Evolutionary conservation across 1,139 yeast species (phyloP).

Genomic region (Pneumocystis jirovecii): DNA sequence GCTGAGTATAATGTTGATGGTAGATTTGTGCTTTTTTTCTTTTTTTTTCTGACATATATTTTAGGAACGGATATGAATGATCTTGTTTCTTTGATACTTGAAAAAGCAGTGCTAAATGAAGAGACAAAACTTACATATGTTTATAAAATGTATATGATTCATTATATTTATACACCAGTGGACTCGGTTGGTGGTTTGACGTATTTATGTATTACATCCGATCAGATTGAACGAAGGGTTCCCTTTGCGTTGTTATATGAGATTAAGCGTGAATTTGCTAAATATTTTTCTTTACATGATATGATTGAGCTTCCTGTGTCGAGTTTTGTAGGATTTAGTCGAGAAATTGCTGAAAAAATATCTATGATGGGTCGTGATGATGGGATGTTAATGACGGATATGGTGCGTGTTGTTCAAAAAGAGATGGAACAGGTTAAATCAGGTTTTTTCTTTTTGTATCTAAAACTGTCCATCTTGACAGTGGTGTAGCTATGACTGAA

Average conservation of each 20-base stretch:
- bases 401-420: slow-evolving; percentile 19
- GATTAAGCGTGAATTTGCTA: slow-evolving; percentile 19
- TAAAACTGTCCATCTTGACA: neutral
- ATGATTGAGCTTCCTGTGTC: slow-evolving; percentile 14
- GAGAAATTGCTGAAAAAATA: slow-evolving; percentile 12
- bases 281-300: slow-evolving; percentile 14
- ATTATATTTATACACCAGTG: slow-evolving; percentile 22
- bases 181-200: slow-evolving; percentile 22
- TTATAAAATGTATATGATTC: slow-evolving; percentile 24
- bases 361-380: slow-evolving; percentile 6
- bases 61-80: neutral
- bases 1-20: neutral
- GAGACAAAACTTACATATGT: slow-evolving; percentile 19
- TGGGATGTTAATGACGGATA: slow-evolving; percentile 2
- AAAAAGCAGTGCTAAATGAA: neutral
- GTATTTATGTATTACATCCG: slow-evolving; percentile 21
- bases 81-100: neutral
- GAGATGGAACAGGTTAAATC: slow-evolving; percentile 29
- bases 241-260: slow-evolving; percentile 24
- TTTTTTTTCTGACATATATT: neutral
- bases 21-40: neutral
- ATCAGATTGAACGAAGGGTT: slow-evolving; percentile 21
- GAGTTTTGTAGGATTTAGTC: slow-evolving; percentile 9
- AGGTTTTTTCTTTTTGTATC: neutral
- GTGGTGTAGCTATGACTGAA: slow-evolving; percentile 25